Evolutionary conservation across 805 yeast species (phyloP).

Genomic region (Zygosaccharomyces gambellarensis): DNA sequence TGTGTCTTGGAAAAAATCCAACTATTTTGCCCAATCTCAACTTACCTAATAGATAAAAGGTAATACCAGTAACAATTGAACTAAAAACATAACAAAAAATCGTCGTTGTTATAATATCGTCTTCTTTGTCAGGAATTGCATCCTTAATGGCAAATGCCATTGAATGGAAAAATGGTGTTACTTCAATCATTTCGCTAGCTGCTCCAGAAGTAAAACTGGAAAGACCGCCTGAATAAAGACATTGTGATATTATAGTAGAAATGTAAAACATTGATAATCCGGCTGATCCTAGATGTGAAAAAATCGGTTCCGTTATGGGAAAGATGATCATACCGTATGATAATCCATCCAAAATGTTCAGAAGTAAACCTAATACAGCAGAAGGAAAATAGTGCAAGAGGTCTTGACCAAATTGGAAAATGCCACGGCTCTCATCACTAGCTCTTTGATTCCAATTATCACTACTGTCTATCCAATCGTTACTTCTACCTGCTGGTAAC

Average conservation of each 20-base stretch:
- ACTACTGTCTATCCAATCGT: background rate
- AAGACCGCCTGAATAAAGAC: constrained; percentile 85
- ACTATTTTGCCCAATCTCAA: constrained; percentile 78
- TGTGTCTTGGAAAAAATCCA: constrained; percentile 94
- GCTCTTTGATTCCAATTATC: background rate
- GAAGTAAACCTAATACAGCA: constrained; percentile 74
- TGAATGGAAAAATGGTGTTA: constrained; percentile 96
- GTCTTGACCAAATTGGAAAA: constrained; percentile 3
- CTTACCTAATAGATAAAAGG: constrained; percentile 72
- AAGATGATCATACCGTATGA: constrained; percentile 98
- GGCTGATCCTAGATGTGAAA: constrained; percentile 74
- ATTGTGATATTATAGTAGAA: constrained; percentile 83
- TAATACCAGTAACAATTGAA: constrained; percentile 79
- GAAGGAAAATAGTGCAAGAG: constrained; percentile 51
- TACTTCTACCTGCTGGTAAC: background rate
- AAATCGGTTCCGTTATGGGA: constrained; percentile 78
- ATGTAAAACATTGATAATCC: constrained; percentile 94
- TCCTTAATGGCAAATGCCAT: constrained; percentile 75
- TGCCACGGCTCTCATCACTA: background rate
- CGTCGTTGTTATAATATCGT: constrained; percentile 75
- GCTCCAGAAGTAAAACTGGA: constrained; percentile 86
- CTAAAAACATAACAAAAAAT: constrained; percentile 79
- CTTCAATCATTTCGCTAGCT: constrained; percentile 98
- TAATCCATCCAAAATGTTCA: constrained; percentile 87
- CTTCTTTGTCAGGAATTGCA: constrained; percentile 40